Base-by-base conservation (phyloP, 345 rosid genomes). In the Eucalyptus cloeziana region DNA sequence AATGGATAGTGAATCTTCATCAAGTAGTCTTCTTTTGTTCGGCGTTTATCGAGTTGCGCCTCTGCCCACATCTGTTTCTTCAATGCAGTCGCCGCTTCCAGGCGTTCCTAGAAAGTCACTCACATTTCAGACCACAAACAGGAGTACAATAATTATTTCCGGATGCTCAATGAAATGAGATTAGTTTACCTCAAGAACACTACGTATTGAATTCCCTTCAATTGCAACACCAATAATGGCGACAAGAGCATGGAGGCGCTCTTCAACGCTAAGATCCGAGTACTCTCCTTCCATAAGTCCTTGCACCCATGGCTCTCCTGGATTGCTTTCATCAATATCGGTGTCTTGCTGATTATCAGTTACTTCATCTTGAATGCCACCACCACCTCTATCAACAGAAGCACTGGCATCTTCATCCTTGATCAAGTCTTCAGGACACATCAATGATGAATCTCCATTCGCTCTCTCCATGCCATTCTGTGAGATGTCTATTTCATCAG, bases 11-110 rank as follows among this genome's bases (percentile, higher is more conserved):
- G 92, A 45, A 93, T 88, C 90, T 92, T 95, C 30, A 88, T 54
- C 87, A 95, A 79, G 88, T 90, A 95, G 81, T 97, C 99, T 92
- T 97, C 98, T 90, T 94, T 95, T 85, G 90, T 71, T 54, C 97
- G 96, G 10, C 99, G 97, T 89, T 96, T 97, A 88, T 97, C 99
- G 22, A 96, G 95, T 90, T 97, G 99, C 60, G 94, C 96, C 92
- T 96, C 99, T 12, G 96, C 94, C 98, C 97, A 97, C 96, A 96
- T 95, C 93, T 94, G 99, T 93, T 96, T 97, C 95, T 96, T 97
- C 86, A 97, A 90, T 47, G 96, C 95, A 95, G 92, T 97, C 45
- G 99, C 98, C 62, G 94, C 96, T 92, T 97, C 99, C 90, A 97
- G 90, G 45, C 99, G 98, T 88, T 96, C 99, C 99, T 97, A 95